A percentile compares a stretch with the other conserved stretches of the same genome.
Conservation (phyloP, 139 green algal genomes). For the Bryopsis sp. region DNA sequence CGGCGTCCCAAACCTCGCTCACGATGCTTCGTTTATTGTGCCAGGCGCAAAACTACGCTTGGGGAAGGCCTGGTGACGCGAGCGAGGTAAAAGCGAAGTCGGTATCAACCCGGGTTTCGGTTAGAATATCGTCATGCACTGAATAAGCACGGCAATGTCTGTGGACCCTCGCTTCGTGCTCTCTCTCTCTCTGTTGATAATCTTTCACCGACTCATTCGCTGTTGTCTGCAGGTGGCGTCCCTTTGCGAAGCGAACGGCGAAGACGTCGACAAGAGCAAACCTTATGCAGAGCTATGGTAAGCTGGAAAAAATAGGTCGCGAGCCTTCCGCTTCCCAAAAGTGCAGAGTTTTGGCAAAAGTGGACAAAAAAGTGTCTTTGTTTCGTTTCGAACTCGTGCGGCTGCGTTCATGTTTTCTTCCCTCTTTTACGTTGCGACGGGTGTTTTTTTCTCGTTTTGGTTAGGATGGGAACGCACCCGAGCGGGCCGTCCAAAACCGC, state of each 20-base stretch:
- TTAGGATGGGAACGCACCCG: constrained; percentile 92
- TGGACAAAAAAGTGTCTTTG: too few species aligned
- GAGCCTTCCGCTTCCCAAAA: neutral
- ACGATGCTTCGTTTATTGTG: constrained; percentile 60
- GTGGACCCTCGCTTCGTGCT: too few species aligned
- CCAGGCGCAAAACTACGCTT: constrained; percentile 82
- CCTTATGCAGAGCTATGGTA: constrained; percentile 94
- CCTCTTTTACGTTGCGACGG: neutral
- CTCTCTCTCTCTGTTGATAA: too few species aligned
- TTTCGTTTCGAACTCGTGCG: too few species aligned
- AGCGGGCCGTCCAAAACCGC: constrained; percentile 63
- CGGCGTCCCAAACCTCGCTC: too few species aligned
- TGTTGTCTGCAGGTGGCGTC: constrained; percentile 77
- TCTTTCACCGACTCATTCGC: too few species aligned
- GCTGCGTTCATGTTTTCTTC: too few species aligned
- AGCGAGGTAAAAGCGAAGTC: constrained; percentile 45
- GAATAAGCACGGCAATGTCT: too few species aligned
- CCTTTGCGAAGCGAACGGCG: constrained; percentile 52
- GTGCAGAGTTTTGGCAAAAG: too few species aligned
- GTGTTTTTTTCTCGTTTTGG: neutral
- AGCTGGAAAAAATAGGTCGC: constrained; percentile 9
- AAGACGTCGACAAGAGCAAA: constrained; percentile 45
- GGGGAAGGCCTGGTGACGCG: constrained; percentile 47
- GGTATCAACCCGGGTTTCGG: neutral
- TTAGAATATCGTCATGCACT: neutral